These are phyloP conservation scores for Russula earlei DNA, from an alignment of 768 basidiomycete genomes.

Conservation along the genomic window DNA sequence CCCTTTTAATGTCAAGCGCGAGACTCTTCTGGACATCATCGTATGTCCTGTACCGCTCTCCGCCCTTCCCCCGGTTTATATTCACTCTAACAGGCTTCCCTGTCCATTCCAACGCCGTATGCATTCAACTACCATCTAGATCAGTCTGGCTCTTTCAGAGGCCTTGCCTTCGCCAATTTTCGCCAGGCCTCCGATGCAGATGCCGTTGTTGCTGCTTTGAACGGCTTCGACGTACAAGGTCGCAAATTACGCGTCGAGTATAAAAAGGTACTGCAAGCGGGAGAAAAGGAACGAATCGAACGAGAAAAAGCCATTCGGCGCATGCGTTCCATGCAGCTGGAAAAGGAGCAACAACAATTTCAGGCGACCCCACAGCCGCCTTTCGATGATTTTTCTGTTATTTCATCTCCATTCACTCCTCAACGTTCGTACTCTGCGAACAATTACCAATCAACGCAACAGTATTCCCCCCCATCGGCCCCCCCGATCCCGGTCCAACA, in stretches of 20 bases:
- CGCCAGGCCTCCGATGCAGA: slow-evolving; percentile 86
- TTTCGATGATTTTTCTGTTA: slow-evolving; percentile 68
- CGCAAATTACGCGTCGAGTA: slow-evolving; percentile 98
- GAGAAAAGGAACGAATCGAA: slow-evolving; percentile 98
- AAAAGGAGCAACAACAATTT: slow-evolving; percentile 53
- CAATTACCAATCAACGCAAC: slow-evolving; percentile 46
- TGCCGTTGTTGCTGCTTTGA: slow-evolving; percentile 90
- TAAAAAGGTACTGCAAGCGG: slow-evolving; percentile 98
- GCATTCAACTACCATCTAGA: slow-evolving; percentile 99
- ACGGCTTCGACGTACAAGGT: slow-evolving; percentile 93
- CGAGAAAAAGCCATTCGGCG: slow-evolving; percentile 95
- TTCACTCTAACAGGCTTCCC: slow-evolving; percentile 51
- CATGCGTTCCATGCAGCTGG: slow-evolving; percentile 95
- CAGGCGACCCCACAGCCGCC: slow-evolving; percentile 10
- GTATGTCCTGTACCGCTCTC: slow-evolving; percentile 40
- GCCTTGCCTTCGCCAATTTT: slow-evolving; percentile 97
- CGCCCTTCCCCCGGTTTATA: background rate
- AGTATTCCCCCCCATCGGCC: slow-evolving; percentile 56
- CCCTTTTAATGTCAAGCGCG: slow-evolving; percentile 96
- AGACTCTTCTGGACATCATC: slow-evolving; percentile 93
- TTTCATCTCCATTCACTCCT: slow-evolving; percentile 49
- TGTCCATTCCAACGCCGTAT: slow-evolving; percentile 93
- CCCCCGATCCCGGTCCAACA: slow-evolving; percentile 34
- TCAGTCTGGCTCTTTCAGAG: slow-evolving; percentile 92
- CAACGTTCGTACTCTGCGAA: slow-evolving; percentile 64